Percentiles rank a stretch among this genome's conserved stretches.
phyloP scores from a whole-genome alignment of 2,329 filamentous ascomycete species.

The Talaromyces sp. region DNA sequence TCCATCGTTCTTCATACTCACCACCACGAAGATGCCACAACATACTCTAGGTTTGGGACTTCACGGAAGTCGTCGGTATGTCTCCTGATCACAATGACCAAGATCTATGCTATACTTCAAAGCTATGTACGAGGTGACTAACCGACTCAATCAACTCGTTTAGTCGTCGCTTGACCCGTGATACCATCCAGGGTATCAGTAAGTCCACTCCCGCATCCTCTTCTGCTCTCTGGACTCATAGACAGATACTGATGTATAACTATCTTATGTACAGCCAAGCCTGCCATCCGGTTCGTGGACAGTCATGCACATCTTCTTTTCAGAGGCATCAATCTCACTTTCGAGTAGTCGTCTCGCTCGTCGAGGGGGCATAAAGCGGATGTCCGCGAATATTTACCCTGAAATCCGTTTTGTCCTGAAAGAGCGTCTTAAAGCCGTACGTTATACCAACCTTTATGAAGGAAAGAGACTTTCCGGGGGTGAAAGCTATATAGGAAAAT shows the following conservation, averaged over 20 bases:
- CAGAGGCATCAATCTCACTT: neutral
- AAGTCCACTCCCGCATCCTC: conserved; percentile 13
- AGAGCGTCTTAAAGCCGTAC: conserved; percentile 19
- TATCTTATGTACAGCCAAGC: conserved; percentile 20
- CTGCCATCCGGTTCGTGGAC: conserved; percentile 27
- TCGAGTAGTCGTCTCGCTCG: conserved; percentile 33
- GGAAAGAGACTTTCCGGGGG: neutral
- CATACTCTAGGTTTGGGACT: neutral
- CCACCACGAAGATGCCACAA: too few species aligned
- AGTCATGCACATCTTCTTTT: neutral
- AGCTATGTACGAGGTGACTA: neutral
- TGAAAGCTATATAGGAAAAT: neutral
- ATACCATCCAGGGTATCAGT: conserved; percentile 29
- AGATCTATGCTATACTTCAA: neutral
- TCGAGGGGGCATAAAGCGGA: conserved; percentile 29
- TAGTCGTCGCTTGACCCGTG: conserved; percentile 18
- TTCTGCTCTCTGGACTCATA: neutral
- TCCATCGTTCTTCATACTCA: too few species aligned
- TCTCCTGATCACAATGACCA: neutral
- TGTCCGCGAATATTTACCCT: conserved; percentile 27
- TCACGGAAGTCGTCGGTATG: neutral
- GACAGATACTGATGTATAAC: neutral
- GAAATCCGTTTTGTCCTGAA: conserved; percentile 22
- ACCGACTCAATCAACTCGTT: neutral
- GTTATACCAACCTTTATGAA: neutral